phyloP scores from a whole-genome alignment of 306 rosid species.

The Rosa persica region DNA sequence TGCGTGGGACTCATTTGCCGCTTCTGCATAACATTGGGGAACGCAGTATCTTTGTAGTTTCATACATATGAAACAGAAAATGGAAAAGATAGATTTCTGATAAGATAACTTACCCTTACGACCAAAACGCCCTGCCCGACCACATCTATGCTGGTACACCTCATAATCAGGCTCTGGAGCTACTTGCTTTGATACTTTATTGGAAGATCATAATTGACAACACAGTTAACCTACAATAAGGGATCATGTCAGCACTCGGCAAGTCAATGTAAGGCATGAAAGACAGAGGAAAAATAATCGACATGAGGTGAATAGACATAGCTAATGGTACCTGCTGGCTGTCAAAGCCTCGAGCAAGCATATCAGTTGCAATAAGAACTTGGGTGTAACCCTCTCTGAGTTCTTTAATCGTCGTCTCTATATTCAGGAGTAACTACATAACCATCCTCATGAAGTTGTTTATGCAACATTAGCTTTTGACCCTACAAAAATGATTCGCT shows the following conservation, averaged over 20 bases:
- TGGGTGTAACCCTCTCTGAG: slow-evolving; percentile 61
- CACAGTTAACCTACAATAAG: slow-evolving; percentile 54
- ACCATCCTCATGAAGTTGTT: slow-evolving; percentile 47
- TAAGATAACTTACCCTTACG: slow-evolving; percentile 50
- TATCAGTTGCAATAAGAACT: slow-evolving; percentile 61
- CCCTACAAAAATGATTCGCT: slow-evolving; percentile 62
- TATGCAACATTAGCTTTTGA: slow-evolving; percentile 53
- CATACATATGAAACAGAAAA: background rate
- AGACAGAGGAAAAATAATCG: background rate
- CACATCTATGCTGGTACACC: slow-evolving; percentile 68
- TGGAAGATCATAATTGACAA: slow-evolving; percentile 72
- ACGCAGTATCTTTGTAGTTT: background rate
- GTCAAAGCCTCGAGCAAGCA: slow-evolving; percentile 70
- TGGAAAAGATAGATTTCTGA: background rate
- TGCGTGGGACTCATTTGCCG: too few species aligned
- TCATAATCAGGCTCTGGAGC: slow-evolving; percentile 55
- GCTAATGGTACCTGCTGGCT: slow-evolving; percentile 52
- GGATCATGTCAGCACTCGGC: background rate
- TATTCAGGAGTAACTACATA: slow-evolving; percentile 45
- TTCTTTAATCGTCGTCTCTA: slow-evolving; percentile 69
- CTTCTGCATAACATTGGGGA: too few species aligned
- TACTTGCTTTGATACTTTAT: slow-evolving; percentile 19
- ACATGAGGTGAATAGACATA: background rate
- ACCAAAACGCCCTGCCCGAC: slow-evolving; percentile 71
- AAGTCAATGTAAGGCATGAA: background rate